Percentiles rank a stretch among this genome's conserved stretches.
Evolutionary conservation across 768 basidiomycete genomes (phyloP).

Genomic region (Naganishia onofrii): DNA sequence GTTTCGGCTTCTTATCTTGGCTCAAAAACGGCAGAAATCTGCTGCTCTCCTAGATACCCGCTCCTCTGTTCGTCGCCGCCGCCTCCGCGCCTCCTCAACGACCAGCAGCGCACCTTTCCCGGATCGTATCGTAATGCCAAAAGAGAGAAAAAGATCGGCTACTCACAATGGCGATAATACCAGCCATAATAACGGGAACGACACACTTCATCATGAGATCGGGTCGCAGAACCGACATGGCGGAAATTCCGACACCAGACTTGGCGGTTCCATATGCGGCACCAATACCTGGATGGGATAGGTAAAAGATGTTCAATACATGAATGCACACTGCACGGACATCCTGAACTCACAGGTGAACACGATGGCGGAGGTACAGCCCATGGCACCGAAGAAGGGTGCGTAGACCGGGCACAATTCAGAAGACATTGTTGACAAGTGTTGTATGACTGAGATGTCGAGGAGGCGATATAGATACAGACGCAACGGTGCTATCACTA

Average conservation of each 20-base stretch:
- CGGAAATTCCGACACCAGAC: slow-evolving; percentile 71
- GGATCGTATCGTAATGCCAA: too few species aligned
- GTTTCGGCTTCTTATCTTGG: too few species aligned
- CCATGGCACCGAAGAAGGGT: slow-evolving; percentile 97
- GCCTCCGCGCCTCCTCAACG: too few species aligned
- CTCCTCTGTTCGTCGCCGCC: background rate
- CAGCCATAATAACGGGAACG: slow-evolving; percentile 98
- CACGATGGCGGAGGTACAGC: slow-evolving; percentile 93
- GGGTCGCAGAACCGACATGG: slow-evolving; percentile 95
- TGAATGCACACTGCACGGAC: background rate
- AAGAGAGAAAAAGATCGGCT: background rate
- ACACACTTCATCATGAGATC: slow-evolving; percentile 97
- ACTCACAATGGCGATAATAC: slow-evolving; percentile 93
- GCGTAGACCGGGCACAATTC: slow-evolving; percentile 70
- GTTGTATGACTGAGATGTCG: too few species aligned
- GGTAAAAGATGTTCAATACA: background rate
- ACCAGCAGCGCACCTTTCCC: too few species aligned
- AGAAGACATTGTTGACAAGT: slow-evolving; percentile 43
- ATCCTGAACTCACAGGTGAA: slow-evolving; percentile 76
- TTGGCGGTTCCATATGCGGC: slow-evolving; percentile 89
- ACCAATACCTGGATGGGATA: slow-evolving; percentile 38
- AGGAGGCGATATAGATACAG: too few species aligned
- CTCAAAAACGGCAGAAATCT: background rate
- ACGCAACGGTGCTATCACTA: too few species aligned
- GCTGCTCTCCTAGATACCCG: background rate